These are phyloP conservation scores for Solanum chilense DNA, from an alignment of 257 asterid genomes.

Conservation along the genomic window DNA sequence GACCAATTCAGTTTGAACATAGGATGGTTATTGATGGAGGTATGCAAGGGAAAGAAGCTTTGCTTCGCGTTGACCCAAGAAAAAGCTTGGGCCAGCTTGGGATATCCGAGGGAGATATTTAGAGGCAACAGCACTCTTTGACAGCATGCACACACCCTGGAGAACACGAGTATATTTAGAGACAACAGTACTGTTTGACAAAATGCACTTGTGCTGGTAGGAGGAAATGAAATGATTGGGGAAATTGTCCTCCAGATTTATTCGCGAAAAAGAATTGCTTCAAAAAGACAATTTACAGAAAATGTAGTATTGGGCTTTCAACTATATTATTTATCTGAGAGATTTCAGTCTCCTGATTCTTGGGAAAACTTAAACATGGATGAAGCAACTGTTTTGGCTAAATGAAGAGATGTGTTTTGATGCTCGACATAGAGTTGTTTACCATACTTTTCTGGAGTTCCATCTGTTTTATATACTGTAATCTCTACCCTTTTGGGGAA, in stretches of 20 bases:
- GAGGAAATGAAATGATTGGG: not conserved
- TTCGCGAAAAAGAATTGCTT: not conserved
- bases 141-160: no score
- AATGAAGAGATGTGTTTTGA: not conserved
- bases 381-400: not conserved
- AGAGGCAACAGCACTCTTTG: no score
- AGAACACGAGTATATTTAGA: not conserved
- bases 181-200: not conserved
- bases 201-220: not conserved
- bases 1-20: not conserved
- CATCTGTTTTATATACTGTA: not conserved
- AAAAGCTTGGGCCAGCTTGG: not conserved
- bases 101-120: not conserved
- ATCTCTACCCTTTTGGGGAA: not conserved
- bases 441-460: not conserved
- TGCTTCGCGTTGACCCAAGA: not conserved
- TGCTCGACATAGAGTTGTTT: not conserved
- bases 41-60: not conserved
- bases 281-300: not conserved
- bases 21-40: not conserved
- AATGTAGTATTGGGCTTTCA: not conserved
- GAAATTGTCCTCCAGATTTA: not conserved
- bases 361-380: not conserved
- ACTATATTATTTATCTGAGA: not conserved
- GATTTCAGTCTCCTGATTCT: not conserved